Evolutionary conservation across 352 stramenopile genomes (phyloP).

Genomic region (Pythium brachiatum): DNA sequence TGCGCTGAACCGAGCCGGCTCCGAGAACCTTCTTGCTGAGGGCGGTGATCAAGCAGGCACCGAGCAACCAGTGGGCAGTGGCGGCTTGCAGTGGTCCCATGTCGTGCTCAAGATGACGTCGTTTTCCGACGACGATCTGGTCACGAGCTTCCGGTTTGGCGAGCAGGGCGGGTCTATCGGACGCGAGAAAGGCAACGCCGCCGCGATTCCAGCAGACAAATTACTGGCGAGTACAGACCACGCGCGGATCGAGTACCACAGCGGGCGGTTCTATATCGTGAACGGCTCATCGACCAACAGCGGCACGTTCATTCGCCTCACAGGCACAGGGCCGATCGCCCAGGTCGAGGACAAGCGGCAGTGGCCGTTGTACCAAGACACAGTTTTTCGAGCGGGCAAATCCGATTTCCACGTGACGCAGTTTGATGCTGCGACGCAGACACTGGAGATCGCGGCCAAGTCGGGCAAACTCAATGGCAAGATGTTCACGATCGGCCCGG

Average conservation of each 20-base stretch:
- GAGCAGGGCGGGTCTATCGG: constrained; percentile 51
- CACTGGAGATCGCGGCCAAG: constrained; percentile 51
- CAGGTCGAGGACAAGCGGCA: constrained; percentile 67
- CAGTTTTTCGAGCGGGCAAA: constrained; percentile 76
- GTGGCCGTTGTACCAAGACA: constrained; percentile 62
- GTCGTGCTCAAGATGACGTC: constrained; percentile 86
- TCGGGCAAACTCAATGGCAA: constrained; percentile 63
- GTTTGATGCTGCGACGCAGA: constrained; percentile 52
- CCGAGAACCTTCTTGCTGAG: not conserved
- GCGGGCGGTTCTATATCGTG: constrained; percentile 62
- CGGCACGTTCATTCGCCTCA: constrained; percentile 70
- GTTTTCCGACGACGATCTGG: constrained; percentile 65
- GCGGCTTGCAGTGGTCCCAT: constrained; percentile 49
- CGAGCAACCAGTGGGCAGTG: not conserved
- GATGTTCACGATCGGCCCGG: constrained; percentile 79
- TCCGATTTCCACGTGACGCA: constrained; percentile 73
- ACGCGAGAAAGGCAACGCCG: constrained; percentile 44
- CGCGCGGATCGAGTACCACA: constrained; percentile 50
- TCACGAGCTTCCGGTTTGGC: constrained; percentile 77
- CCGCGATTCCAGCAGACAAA: constrained; percentile 75
- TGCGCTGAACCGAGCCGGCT: not conserved
- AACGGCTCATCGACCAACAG: constrained; percentile 45
- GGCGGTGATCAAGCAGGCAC: too few species aligned
- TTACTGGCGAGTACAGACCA: constrained; percentile 49
- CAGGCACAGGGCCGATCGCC: constrained; percentile 32